These are phyloP conservation scores for Pseudozyma thailandica DNA, from an alignment of 1,284 basidiomycete genomes.

Conservation along the genomic window DNA sequence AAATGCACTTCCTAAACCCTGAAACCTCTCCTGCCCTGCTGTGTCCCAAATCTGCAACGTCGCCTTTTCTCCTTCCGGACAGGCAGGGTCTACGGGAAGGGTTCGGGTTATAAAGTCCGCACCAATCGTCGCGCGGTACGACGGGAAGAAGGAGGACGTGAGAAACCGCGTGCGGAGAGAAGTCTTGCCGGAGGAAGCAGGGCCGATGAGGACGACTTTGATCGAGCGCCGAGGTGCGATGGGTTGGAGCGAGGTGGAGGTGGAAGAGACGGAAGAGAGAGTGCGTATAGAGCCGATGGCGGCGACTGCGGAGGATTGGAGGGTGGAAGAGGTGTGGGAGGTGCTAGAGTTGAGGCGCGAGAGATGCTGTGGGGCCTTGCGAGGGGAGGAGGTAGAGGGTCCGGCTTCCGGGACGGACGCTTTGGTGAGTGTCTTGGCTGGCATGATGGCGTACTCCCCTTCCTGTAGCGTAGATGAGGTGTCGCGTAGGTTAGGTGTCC, in stretches of 20 bases:
- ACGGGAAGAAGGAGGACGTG: constrained; percentile 37
- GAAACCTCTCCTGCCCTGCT: constrained; percentile 64
- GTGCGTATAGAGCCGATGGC: constrained; percentile 24
- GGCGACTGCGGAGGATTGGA: constrained; percentile 29
- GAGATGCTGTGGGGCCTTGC: constrained; percentile 6
- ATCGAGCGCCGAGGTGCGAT: constrained; percentile 35
- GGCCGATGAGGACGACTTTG: constrained; percentile 63
- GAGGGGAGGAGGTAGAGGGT: constrained; percentile 7
- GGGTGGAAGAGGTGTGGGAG: constrained; percentile 5
- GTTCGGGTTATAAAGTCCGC: constrained; percentile 61
- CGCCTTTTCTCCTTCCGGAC: constrained; percentile 36
- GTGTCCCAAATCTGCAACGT: constrained; percentile 57
- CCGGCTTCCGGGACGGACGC: background rate
- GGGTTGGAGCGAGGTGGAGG: constrained; percentile 22
- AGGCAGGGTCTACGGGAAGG: constrained; percentile 18
- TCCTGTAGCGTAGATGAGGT: too few relatives aligned
- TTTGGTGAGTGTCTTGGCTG: background rate
- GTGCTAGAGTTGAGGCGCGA: constrained; percentile 9
- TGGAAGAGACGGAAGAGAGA: constrained; percentile 21
- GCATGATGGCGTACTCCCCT: constrained; percentile 14
- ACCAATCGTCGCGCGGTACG: constrained; percentile 60
- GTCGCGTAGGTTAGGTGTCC: too few relatives aligned
- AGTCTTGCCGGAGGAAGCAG: constrained; percentile 56
- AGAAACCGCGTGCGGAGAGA: constrained; percentile 53
- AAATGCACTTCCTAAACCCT: constrained; percentile 60